Percentiles rank a stretch among this genome's conserved stretches.
Conservation (phyloP, 1,139 yeast species). For the Geotrichum citri-aurantii region DNA sequence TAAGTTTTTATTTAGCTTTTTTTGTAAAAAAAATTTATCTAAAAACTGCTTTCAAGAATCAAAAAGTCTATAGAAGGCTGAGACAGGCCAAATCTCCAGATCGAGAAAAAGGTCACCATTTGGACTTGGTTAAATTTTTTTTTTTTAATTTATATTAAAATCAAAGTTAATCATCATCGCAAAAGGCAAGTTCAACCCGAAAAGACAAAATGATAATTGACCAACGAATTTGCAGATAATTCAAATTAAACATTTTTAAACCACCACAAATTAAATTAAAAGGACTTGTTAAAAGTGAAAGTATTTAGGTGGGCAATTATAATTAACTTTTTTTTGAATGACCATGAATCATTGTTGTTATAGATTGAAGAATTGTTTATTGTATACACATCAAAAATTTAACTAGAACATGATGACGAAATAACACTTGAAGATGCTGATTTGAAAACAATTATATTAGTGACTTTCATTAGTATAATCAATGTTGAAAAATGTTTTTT, state of each 20-base stretch:
- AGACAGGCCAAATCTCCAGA: background rate
- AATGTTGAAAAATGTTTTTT: too few relatives aligned
- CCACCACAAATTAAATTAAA: too few relatives aligned
- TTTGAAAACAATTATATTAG: too few relatives aligned
- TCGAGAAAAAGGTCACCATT: too few relatives aligned
- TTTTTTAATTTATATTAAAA: background rate
- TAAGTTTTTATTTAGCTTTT: too few relatives aligned
- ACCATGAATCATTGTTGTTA: too few relatives aligned
- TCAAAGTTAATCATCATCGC: background rate
- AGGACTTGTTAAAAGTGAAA: background rate
- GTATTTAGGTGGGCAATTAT: background rate
- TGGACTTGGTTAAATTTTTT: too few relatives aligned
- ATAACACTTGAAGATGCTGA: background rate
- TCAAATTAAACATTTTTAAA: background rate
- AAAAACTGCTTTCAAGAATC: background rate
- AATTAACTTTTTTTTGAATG: background rate
- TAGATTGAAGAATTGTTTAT: too few relatives aligned
- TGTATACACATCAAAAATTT: too few relatives aligned
- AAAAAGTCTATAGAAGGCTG: background rate
- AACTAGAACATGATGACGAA: too few relatives aligned
- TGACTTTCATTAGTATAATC: too few relatives aligned
- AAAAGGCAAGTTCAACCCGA: background rate
- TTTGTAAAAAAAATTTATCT: too few relatives aligned
- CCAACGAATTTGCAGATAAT: background rate
- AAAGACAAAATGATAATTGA: background rate